Conservation (phyloP, 345 rosid species). For the Gossypium sturtianum region DNA sequence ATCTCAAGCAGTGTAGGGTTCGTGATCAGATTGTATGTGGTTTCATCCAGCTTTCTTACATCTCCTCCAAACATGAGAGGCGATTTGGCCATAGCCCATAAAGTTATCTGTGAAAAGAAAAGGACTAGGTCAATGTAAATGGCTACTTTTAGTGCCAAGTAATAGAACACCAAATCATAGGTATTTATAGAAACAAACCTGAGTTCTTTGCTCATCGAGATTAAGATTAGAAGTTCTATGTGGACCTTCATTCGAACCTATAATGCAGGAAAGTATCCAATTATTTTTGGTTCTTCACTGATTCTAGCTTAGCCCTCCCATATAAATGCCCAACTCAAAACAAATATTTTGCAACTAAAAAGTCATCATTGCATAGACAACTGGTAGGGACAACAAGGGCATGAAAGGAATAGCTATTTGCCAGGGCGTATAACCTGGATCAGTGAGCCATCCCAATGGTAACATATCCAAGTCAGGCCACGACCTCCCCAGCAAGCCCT, state of each 20-base stretch:
- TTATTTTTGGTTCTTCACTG: slow-evolving; percentile 3
- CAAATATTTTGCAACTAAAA: neutral
- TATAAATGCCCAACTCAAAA: neutral
- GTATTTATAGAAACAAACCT: slow-evolving; percentile 35
- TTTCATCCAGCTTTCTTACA: slow-evolving; percentile 56
- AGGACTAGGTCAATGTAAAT: slow-evolving; percentile 1
- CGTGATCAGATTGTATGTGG: slow-evolving; percentile 60
- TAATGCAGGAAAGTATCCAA: slow-evolving; percentile 13
- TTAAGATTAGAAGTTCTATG: slow-evolving; percentile 62
- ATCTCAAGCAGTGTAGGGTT: slow-evolving; percentile 67
- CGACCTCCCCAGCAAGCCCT: slow-evolving; percentile 63
- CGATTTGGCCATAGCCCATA: slow-evolving; percentile 91
- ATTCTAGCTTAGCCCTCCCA: slow-evolving; percentile 1
- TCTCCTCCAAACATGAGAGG: slow-evolving; percentile 98
- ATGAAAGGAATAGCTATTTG: slow-evolving; percentile 8
- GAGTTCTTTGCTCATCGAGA: slow-evolving; percentile 67
- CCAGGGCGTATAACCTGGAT: slow-evolving; percentile 46
- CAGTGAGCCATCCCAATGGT: slow-evolving; percentile 89
- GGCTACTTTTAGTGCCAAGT: neutral
- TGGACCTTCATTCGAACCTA: slow-evolving; percentile 74
- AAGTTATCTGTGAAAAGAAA: slow-evolving; percentile 58
- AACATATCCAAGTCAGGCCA: slow-evolving; percentile 97
- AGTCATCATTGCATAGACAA: neutral
- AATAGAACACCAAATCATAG: neutral
- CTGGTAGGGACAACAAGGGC: neutral